A percentile compares a stretch with the other conserved stretches of the same genome.
Conservation (phyloP, 2,329 filamentous ascomycete genomes). For the Hymenoscyphus fraxineus region DNA sequence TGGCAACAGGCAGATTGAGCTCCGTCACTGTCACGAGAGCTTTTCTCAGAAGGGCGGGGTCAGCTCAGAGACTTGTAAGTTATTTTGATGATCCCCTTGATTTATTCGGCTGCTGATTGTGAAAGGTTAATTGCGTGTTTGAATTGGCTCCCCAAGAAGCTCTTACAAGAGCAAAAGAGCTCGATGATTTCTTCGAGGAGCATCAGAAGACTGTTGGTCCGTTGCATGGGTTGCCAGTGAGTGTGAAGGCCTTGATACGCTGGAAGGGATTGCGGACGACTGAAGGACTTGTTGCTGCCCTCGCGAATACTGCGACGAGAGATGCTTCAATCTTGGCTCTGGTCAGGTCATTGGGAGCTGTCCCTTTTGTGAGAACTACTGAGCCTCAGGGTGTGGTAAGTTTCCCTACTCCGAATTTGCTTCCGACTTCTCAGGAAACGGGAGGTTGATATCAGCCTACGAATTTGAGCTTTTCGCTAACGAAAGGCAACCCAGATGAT, state of each 20-base stretch:
- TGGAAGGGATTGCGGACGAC: conserved; percentile 12
- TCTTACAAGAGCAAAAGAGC: conserved; percentile 13
- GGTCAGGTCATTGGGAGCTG: conserved; percentile 36
- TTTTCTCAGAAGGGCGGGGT: background rate
- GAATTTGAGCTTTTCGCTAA: no score
- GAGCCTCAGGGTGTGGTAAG: conserved; percentile 53
- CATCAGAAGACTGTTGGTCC: conserved; percentile 46
- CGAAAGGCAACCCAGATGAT: conserved; percentile 4
- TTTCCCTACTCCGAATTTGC: background rate
- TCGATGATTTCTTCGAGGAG: conserved; percentile 15
- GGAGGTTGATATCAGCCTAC: no score
- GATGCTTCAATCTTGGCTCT: conserved; percentile 15
- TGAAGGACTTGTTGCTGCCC: conserved; percentile 13
- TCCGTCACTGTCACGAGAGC: background rate
- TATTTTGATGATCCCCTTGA: background rate
- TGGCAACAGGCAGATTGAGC: background rate
- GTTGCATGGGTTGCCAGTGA: conserved; percentile 56
- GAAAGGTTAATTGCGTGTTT: conserved; percentile 37
- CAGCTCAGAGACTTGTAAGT: conserved; percentile 1
- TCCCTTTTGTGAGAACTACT: conserved; percentile 65
- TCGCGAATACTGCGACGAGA: conserved; percentile 12
- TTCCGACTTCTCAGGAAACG: conserved; percentile 61
- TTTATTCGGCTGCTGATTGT: background rate
- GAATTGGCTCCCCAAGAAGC: conserved; percentile 19
- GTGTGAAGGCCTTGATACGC: conserved; percentile 35